Evolutionary conservation across 495 filamentous ascomycete species (phyloP).

Genomic region (Penicillium paxilli): DNA sequence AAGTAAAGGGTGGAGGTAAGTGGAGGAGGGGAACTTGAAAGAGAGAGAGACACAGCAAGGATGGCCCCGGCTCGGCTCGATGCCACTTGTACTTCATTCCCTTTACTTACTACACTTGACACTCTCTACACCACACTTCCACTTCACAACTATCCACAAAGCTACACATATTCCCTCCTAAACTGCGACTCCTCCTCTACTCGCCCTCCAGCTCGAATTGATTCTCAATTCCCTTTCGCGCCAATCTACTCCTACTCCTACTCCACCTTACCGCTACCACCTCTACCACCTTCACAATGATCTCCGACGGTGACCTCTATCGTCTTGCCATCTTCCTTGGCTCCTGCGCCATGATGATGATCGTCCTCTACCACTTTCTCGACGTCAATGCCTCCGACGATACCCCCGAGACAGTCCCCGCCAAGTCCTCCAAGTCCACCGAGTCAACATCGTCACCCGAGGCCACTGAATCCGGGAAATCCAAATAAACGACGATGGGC

Average conservation of each 20-base stretch:
- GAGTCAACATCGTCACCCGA: slow-evolving; percentile 14
- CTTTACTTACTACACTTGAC: neutral
- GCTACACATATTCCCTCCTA: neutral
- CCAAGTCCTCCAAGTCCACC: slow-evolving; percentile 25
- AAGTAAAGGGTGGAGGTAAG: neutral
- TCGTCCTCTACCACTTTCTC: slow-evolving; percentile 94
- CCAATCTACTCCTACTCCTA: neutral
- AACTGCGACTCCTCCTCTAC: neutral
- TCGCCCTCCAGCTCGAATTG: neutral
- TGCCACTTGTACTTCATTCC: neutral
- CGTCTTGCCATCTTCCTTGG: slow-evolving; percentile 91
- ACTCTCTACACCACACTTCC: neutral
- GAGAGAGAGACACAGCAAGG: neutral
- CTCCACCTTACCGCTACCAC: neutral
- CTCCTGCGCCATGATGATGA: slow-evolving; percentile 87
- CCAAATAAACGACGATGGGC: neutral
- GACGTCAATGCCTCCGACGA: slow-evolving; percentile 83
- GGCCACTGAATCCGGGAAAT: neutral
- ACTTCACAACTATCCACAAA: neutral
- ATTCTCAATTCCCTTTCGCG: neutral
- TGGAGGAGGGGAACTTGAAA: neutral
- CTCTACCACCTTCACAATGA: slow-evolving; percentile 61
- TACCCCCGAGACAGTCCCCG: slow-evolving; percentile 6
- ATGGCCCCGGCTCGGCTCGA: neutral
- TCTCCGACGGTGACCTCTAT: slow-evolving; percentile 82